Base-by-base conservation (phyloP, 257 asterid species). In the Cordia subcordata region DNA sequence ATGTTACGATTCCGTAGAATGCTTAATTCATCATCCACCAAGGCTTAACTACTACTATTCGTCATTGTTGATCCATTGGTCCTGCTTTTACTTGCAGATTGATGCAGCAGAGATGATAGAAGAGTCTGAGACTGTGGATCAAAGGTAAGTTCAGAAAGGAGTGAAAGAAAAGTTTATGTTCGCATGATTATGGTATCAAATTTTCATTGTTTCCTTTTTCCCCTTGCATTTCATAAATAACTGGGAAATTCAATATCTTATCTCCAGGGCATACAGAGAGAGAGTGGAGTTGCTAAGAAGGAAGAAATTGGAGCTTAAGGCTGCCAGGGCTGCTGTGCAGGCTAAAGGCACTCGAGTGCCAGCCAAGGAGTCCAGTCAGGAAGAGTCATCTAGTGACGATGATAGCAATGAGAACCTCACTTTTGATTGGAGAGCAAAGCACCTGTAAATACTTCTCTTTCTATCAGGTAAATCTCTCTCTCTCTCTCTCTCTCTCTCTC, bases 391-490 rank as follows among this genome's bases (percentile, higher is more conserved):
- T 62, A 82, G 95, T 60, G 94, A 84, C 17, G 88, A 73, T 32
- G 94, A 85, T 53, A 82, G 77, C 21, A 68, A 75, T 58, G 93
- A 68, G 54, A 75, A 75, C 72, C 67, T 74, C 62, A 73, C 81
- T 47, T 84, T 86, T 51, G 96, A 92, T 74, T 92, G 99, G 99
- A 81, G 99, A 75, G 85, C 99, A 8, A 88, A 88, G 76, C 96
- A 80, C 68, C 81, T 88, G 17, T 88, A 64, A 74, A 61, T 47
- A n/a, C 8, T 47, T 47, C 35, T 6, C 35, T n/a, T n/a, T n/a
- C 35, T 27, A 27, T 27, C 35, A 1, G 38, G 8, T 35, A 53
- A 4, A 0, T 19, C 6, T 37, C 37, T 4, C 12, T 15, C 17
- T n/a, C 44, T 16, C 53, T 27, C 60, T n/a, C 53, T 10, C 39